Evolutionary conservation across 2,329 filamentous ascomycete species (phyloP), one percentile per base, ranked within the genome.

Genomic region (Helotiales sp.): DNA sequence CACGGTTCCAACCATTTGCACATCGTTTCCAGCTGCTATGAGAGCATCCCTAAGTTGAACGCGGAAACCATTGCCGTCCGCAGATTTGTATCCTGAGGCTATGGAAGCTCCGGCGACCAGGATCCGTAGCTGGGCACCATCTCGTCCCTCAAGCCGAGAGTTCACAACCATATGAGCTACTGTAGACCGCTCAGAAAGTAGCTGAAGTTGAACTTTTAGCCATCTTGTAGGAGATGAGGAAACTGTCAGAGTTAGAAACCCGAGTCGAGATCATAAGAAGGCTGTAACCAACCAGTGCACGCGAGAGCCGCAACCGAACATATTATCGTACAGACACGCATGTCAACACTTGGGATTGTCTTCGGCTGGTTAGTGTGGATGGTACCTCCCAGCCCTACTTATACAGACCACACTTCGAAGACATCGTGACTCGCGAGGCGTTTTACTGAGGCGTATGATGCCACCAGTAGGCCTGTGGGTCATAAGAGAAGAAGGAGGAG

Each of bases 11-110:
- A 63, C 32, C 61, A 63, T 63, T 15, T 52, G 10, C 10, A 63
- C 61, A 7, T 54, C 32, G 17, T 54, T 43, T 1, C 47, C 47
- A 7, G 30, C 32, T 0, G 32, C 47, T 30, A 54, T 15, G 7
- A 63, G 47, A 55, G 22, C 34, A 22, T 37, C 26, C 13, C 37
- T n/a, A 15, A 63, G 15, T 17, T 49, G 47, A 17, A 40, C 11
- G 34, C 61, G 61, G n/a, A 63, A 63, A 22, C 61, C 61, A 55
- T 63, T 63, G n/a, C 61, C 49, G 26, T 63, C 61, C 15, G 61
- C 11, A 17, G 61, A 63, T 13, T 20, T 32, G 17, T 30, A 54
- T 15, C 61, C 61, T 13, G 22, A 43, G 17, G 37, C 61, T 22
- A 63, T 63, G 3, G 61, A 63, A 20, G 61, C 61, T 30, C 61